phyloP scores from a whole-genome alignment of 768 basidiomycete species.

The Suillus subalutaceus region DNA sequence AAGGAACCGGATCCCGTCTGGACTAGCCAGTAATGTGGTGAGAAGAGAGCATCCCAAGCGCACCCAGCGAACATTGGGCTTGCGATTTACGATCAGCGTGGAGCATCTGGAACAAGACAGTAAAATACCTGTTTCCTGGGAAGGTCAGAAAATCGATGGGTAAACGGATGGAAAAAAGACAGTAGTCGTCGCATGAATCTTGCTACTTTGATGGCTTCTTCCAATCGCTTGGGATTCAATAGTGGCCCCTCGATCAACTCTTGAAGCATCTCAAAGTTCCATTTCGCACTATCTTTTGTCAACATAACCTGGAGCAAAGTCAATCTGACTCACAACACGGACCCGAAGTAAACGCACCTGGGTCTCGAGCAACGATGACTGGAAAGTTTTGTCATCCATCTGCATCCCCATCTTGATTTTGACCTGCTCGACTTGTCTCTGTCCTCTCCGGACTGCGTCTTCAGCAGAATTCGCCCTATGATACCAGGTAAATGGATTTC shows the following conservation, averaged over 20 bases:
- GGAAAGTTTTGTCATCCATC: constrained; percentile 95
- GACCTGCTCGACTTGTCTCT: constrained; percentile 87
- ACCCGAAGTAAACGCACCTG: constrained; percentile 52
- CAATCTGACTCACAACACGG: constrained; percentile 3
- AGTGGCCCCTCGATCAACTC: constrained; percentile 93
- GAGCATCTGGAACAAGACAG: constrained; percentile 11
- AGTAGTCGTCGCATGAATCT: constrained; percentile 90
- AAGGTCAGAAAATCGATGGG: constrained; percentile 84
- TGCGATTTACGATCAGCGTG: constrained; percentile 9
- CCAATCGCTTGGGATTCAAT: constrained; percentile 87
- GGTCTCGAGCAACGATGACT: constrained; percentile 80
- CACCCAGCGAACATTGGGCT: constrained; percentile 87
- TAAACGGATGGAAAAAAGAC: constrained; percentile 92
- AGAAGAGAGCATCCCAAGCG: constrained; percentile 81
- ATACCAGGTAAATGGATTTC: neutral
- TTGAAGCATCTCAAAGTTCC: constrained; percentile 89
- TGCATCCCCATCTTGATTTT: constrained; percentile 90
- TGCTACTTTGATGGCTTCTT: constrained; percentile 91
- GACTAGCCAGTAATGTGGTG: constrained; percentile 78
- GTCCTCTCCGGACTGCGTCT: constrained; percentile 84
- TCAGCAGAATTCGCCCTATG: constrained; percentile 78
- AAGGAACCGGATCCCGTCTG: constrained; percentile 85
- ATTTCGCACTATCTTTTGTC: constrained; percentile 86
- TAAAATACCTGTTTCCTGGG: constrained; percentile 61
- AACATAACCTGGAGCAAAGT: constrained; percentile 65